Percentiles rank a stretch among this genome's conserved stretches.
Evolutionary conservation across 2,329 filamentous ascomycete species (phyloP).

Genomic region (Lasiodiplodia sp.): DNA sequence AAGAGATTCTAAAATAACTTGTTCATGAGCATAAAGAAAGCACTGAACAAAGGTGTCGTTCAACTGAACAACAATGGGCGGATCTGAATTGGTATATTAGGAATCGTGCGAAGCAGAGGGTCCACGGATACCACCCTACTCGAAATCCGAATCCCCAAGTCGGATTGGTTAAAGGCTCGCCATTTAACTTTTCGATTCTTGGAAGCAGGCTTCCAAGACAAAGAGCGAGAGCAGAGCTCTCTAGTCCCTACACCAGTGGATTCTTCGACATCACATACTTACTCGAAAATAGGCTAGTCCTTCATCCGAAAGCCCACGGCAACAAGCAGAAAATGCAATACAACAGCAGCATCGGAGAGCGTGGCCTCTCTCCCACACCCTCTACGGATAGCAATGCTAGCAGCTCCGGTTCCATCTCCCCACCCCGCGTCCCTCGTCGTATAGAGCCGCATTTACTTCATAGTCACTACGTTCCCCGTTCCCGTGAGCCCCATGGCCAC

Average conservation of each 20-base stretch:
- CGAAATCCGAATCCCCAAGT: background rate
- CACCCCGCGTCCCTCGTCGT: no score
- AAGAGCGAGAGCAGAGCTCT: background rate
- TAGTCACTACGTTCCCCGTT: no score
- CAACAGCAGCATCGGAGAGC: no score
- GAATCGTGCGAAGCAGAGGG: background rate
- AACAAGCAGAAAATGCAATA: no score
- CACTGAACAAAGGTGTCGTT: background rate
- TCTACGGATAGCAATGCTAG: background rate
- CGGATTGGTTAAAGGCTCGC: background rate
- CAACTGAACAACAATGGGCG: background rate
- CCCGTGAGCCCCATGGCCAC: no score
- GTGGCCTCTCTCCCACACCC: background rate
- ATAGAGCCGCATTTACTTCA: no score
- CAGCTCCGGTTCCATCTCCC: background rate
- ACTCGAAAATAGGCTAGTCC: no score
- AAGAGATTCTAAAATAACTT: background rate
- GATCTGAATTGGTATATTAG: background rate
- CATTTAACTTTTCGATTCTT: background rate
- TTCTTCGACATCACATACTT: no score
- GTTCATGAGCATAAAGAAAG: background rate
- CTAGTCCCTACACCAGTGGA: no score
- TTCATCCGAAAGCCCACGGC: no score
- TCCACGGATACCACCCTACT: background rate
- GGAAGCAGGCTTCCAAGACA: constrained; percentile 7